phyloP scores from a whole-genome alignment of 2,329 filamentous ascomycete genomes.

The Colletotrichum salicis region DNA sequence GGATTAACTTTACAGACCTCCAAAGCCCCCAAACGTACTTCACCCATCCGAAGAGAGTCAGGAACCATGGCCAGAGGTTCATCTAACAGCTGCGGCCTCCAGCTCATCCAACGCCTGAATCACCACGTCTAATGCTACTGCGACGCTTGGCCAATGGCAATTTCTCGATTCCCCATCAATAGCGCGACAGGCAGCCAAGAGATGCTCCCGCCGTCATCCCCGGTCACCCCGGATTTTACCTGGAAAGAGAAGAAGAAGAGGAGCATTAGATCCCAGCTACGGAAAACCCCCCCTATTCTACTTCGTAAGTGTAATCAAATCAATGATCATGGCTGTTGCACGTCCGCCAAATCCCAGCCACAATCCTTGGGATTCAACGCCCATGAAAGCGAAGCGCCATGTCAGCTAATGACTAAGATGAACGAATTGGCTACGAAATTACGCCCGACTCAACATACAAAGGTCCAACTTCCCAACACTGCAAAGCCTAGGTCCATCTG shows the following conservation, averaged over 20 bases:
- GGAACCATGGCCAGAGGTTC: background rate
- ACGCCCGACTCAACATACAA: background rate
- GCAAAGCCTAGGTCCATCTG: constrained; percentile 5
- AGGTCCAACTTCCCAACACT: constrained; percentile 12
- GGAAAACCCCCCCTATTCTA: background rate
- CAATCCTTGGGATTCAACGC: background rate
- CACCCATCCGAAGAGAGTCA: background rate
- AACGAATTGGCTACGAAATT: constrained; percentile 5
- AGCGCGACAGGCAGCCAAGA: constrained; percentile 5
- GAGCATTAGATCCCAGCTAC: too few species aligned
- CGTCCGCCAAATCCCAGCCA: background rate
- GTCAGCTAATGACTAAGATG: background rate
- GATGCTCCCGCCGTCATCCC: constrained; percentile 7
- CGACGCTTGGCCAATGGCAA: background rate
- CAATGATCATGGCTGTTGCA: background rate
- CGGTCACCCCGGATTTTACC: constrained; percentile 20
- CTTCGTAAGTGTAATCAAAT: background rate
- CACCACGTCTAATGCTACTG: background rate
- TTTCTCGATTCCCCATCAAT: background rate
- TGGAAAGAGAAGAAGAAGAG: background rate
- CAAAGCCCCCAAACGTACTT: background rate
- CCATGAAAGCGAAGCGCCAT: background rate
- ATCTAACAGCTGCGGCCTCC: background rate
- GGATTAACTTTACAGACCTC: background rate
- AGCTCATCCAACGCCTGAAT: background rate